Base-by-base conservation (phyloP, 805 yeast genomes). In the Saccharomycopsis sp. region DNA sequence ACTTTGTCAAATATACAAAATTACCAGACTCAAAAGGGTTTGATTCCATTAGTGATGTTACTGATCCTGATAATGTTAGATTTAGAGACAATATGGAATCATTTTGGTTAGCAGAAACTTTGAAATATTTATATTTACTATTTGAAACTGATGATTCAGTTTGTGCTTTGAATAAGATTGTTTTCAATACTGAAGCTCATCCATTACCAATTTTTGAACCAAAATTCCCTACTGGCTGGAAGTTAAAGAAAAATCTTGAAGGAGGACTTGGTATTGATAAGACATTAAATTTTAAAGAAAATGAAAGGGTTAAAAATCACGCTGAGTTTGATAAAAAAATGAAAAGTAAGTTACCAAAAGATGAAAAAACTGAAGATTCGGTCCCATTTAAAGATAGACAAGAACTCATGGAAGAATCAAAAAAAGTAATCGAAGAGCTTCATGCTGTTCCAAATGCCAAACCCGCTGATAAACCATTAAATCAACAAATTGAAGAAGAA, bases 111-210 rank as follows among this genome's bases (percentile, higher is more conserved):
- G 88, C 95, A 2, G 96, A 88, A 58, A 88, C 96, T 3, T 69
- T 88, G 55, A 88, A 88, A 59, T 88, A 87, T 59, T 64, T 87
- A 31, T 84, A 84, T 53, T 60, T 85, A 42, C 62, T 86, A 47
- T 86, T 86, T 60, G 92, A 83, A 49, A 82, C 76, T 44, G 76
- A 75, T 50, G 67, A 67, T 14, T 65, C 70, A 47, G 67, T 74
- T 41, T 60, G 82, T 48, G 86, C 88, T 23, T 62, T 87, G 50
- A 73, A 72, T 35, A 61, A 76, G 43, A 70, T 77, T 40, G 86
- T 88, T 4, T 85, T 84, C 66, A 88, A 85, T 61, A 86, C 96
- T 1, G 96, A 87, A 55, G 96, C 94, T 0, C 96, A 87, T 57
- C 92, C 95, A 28, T 74, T 87, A 60, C 96, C 96, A n/a, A 68